Conservation (phyloP, 2,329 filamentous ascomycete genomes). For the Tetracladium maxilliforme region DNA sequence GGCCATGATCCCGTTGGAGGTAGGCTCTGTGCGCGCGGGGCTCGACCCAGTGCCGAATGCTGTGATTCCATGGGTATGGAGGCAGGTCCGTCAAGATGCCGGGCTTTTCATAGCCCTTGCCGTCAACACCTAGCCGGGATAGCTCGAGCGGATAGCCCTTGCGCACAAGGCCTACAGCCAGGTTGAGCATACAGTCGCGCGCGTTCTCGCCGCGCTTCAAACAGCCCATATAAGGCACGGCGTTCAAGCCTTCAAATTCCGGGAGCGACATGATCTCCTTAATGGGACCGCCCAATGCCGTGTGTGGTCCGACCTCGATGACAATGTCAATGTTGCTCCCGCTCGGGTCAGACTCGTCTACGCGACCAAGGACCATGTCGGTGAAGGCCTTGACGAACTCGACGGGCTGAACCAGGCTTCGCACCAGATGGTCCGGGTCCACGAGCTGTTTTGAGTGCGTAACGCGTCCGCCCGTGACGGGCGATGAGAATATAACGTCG, state of each 20-base stretch:
- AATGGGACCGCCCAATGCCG: slow-evolving; percentile 12
- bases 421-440: slow-evolving; percentile 7
- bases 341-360: slow-evolving; percentile 1
- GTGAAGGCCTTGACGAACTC: slow-evolving; percentile 9
- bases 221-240: no score
- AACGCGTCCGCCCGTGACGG: slow-evolving; percentile 6
- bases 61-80: slow-evolving; percentile 4
- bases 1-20: slow-evolving; percentile 3
- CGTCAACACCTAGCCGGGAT: no score
- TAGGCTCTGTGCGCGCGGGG: slow-evolving; percentile 2
- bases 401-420: slow-evolving; percentile 11
- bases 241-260: no score
- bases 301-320: slow-evolving; percentile 15
- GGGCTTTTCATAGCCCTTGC: no score
- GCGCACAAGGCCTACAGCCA: no score
- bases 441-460: slow-evolving; percentile 1
- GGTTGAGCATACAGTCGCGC: no score
- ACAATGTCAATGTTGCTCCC: slow-evolving; percentile 7
- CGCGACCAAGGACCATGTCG: slow-evolving; percentile 6
- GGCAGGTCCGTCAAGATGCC: slow-evolving; percentile 5
- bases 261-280: slow-evolving; percentile 6
- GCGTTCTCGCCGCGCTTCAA: no score
- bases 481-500: slow-evolving; percentile 3
- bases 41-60: slow-evolving; percentile 3
- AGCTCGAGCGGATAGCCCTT: no score